phyloP scores from a whole-genome alignment of 2,329 filamentous ascomycete genomes.

The Dactylella cylindrospora region DNA sequence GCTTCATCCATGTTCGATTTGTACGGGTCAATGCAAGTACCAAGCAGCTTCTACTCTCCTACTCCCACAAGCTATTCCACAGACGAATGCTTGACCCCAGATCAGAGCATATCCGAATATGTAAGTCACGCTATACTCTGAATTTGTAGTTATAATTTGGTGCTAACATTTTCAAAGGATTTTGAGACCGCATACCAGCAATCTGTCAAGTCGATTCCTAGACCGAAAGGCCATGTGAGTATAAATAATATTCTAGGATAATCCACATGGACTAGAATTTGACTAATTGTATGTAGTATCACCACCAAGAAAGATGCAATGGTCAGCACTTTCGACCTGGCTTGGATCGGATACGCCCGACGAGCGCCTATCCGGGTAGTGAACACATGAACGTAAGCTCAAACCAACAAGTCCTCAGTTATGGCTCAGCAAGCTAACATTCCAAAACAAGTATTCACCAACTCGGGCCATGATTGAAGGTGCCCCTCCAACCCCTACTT shows the following conservation, averaged over 20 bases:
- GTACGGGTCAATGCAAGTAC: constrained; percentile 22
- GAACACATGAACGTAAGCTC: constrained; percentile 14
- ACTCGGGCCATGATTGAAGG: constrained; percentile 9
- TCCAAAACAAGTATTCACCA: constrained; percentile 16
- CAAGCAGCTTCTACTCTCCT: constrained; percentile 30
- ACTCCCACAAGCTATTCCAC: constrained; percentile 32
- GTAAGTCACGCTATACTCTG: constrained; percentile 7
- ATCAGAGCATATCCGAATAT: constrained; percentile 30
- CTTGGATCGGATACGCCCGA: constrained; percentile 15
- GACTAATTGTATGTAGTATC: constrained; percentile 2
- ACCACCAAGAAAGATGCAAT: constrained; percentile 6
- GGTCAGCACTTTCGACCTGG: neutral
- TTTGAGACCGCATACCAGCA: constrained; percentile 26
- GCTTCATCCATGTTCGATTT: constrained; percentile 30
- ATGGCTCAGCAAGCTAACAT: neutral
- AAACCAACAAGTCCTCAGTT: no score
- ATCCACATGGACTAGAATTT: neutral
- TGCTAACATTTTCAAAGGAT: constrained; percentile 5
- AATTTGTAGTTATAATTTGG: constrained; percentile 1
- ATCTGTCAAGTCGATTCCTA: constrained; percentile 5
- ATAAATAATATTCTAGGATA: neutral
- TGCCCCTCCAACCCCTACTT: constrained; percentile 18
- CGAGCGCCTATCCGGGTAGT: constrained; percentile 17
- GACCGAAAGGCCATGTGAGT: constrained; percentile 18
- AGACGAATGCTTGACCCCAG: constrained; percentile 37